These are phyloP conservation scores for Polychaeton citri DNA, from an alignment of 2,329 filamentous ascomycete genomes.

Conservation along the genomic window DNA sequence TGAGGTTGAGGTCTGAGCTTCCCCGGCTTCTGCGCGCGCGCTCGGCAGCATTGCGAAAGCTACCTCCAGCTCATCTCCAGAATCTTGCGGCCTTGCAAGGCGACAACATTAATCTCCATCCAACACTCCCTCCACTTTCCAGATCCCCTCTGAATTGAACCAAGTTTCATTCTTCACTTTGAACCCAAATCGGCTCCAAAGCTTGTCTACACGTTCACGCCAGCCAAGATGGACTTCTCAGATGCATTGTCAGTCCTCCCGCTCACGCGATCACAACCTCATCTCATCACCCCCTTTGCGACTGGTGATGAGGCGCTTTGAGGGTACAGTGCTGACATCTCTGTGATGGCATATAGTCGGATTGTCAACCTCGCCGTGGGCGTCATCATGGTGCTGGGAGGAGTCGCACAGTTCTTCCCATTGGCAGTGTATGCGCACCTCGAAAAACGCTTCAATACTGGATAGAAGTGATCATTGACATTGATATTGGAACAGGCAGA, in stretches of 20 bases:
- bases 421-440: neutral
- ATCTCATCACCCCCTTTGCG: neutral
- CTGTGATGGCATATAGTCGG: slow-evolving; percentile 76
- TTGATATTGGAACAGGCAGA: slow-evolving; percentile 36
- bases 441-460: too few relatives aligned
- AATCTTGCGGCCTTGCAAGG: neutral
- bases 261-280: slow-evolving; percentile 1
- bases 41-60: neutral
- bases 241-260: slow-evolving; percentile 65
- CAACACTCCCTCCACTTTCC: too few relatives aligned
- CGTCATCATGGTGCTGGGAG: slow-evolving; percentile 76
- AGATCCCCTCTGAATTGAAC: too few relatives aligned
- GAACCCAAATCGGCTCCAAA: too few relatives aligned
- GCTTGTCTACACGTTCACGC: neutral
- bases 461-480: neutral
- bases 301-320: neutral
- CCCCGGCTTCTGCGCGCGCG: neutral
- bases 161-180: too few relatives aligned
- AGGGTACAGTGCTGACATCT: neutral
- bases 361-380: slow-evolving; percentile 86
- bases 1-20: too few relatives aligned
- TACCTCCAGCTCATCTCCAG: neutral
- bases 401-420: slow-evolving; percentile 58
- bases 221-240: slow-evolving; percentile 67
- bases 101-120: neutral